phyloP scores from a whole-genome alignment of 2,329 filamentous ascomycete species.

The Cercospora citrullina region DNA sequence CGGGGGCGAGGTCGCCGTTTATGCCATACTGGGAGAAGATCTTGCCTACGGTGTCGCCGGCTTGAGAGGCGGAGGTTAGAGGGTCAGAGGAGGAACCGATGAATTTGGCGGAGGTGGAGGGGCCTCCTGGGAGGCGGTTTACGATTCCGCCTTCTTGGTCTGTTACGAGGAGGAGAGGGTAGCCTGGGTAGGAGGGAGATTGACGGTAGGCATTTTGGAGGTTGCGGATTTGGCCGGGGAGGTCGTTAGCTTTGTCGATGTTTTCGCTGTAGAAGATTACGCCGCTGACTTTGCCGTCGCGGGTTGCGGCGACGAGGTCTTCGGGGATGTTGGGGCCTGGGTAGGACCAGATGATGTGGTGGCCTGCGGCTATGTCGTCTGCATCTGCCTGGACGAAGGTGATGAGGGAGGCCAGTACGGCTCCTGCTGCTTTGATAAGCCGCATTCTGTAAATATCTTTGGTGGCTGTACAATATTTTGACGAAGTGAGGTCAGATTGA shows the following conservation, averaged over 20 bases:
- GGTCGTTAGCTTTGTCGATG: constrained; percentile 14
- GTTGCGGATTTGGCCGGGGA: constrained; percentile 16
- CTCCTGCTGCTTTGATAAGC: not conserved
- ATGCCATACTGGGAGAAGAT: constrained; percentile 18
- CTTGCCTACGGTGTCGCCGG: constrained; percentile 13
- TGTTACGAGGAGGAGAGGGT: constrained; percentile 22
- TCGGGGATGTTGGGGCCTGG: constrained; percentile 18
- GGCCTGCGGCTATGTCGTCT: constrained; percentile 14
- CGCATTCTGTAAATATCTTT: too few relatives aligned
- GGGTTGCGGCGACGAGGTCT: constrained; percentile 12
- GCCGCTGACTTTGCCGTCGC: constrained; percentile 22
- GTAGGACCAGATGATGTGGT: constrained; percentile 25
- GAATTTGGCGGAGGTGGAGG: constrained; percentile 17
- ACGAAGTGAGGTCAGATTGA: not conserved
- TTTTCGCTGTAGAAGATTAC: constrained; percentile 27
- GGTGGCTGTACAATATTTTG: too few relatives aligned
- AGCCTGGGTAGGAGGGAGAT: constrained; percentile 15
- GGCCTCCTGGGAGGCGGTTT: constrained; percentile 23
- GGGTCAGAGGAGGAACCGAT: constrained; percentile 16
- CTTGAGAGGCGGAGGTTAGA: constrained; percentile 7
- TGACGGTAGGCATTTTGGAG: constrained; percentile 20
- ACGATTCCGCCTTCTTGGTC: constrained; percentile 26
- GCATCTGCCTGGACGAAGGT: not conserved
- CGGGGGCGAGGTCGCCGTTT: constrained; percentile 25
- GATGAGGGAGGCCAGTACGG: not conserved